Evolutionary conservation across 139 green algal species (phyloP), one percentile per base, ranked within the genome.

Genomic region (Chlamydomonas sp.): DNA sequence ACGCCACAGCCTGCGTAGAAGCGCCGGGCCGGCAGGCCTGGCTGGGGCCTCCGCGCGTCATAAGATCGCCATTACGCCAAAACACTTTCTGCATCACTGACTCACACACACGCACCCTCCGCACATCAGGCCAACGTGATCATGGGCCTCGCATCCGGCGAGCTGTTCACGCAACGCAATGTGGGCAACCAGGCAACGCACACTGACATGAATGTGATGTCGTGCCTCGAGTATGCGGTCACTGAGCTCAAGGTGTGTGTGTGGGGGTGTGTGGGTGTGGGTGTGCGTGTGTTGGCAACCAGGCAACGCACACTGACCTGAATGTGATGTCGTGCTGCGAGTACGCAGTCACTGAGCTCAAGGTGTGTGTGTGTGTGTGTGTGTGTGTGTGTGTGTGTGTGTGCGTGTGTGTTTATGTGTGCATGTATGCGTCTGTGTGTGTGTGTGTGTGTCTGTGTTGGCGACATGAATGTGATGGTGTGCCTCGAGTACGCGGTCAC

Each of bases 291-390:
- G 10, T 50, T 8, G 10, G 8, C 39, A 61, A 6, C 50, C 76
- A 90, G 54, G 85, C 82, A 16, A 84, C 67, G 29, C 84, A 90
- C 73, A 85, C 83, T 29, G 89, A 95, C 81, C 75, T 92, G 72
- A 95, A 95, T 67, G 73, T 67, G 65, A 91, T 90, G 85, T 57
- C 72, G 28, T 87, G 77, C 73, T 65, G 92, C 29, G 88, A 94
- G 73, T 94, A 89, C 73, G 74, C 83, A 1, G 82, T 94, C 5
- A 85, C 74, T 36, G 62, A 39, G 33, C 75, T 94, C 31, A 89
- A 90, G 8, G 29, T 61, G 24, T 22, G 13, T 61, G 50, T 61
- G 50, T 61, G 50, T 8, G 22, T 61, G 50, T n/a, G n/a, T n/a
- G n/a, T n/a, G n/a, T n/a, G n/a, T n/a, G n/a, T n/a, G n/a, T n/a